Evolutionary conservation across 2,329 filamentous ascomycete species (phyloP), one percentile per base, ranked within the genome.

Genomic region (Hymenoscyphus occultus): DNA sequence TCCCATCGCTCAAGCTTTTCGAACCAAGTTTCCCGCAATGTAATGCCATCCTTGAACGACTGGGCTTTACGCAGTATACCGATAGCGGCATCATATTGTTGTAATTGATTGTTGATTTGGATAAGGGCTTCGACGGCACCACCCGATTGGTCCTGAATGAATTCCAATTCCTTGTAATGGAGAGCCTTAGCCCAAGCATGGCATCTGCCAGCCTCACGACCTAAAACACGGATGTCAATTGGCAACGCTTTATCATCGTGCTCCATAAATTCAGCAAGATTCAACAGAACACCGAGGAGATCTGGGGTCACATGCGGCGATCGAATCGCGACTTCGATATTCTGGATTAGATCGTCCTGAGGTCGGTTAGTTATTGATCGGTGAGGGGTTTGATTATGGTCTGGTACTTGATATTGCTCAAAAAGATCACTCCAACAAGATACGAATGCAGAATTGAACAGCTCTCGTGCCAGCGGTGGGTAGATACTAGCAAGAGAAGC

Each of bases 231-330:
- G 69, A 99, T 97, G 75, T 99, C 96, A 68, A 99, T 99, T 1
- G 95, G 95, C 61, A 99, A 81, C 14, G 96, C 94, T 77, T 99
- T 99, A 77, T 99, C 95, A 72, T 99, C 96, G 74, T 99, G 95
- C 76, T 99, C 95, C 95, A 99, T 99, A 77, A 99, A 99, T 76
- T 99, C 95, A 28, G 95, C 95, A 60, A 99, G 84, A 74, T 99
- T 99, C 59, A 99, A 86, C 35, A 99, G 82, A 60, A 97, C 90
- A 67, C 97, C 94, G 9, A 99, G 82, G 70, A 99, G 90, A 77
- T 99, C 96, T 0, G 96, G 95, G 0, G 95, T 94, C 13, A 99
- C 96, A 71, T 97, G 94, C 61, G 94, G 90, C 3, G 94, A 98
- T 63, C 93, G 95, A 71, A 99, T 90, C 0, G 96, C 95, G 68